Evolutionary conservation across 768 basidiomycete genomes (phyloP), one percentile per base, ranked within the genome.

Genomic region (Pleurotus giganteus): DNA sequence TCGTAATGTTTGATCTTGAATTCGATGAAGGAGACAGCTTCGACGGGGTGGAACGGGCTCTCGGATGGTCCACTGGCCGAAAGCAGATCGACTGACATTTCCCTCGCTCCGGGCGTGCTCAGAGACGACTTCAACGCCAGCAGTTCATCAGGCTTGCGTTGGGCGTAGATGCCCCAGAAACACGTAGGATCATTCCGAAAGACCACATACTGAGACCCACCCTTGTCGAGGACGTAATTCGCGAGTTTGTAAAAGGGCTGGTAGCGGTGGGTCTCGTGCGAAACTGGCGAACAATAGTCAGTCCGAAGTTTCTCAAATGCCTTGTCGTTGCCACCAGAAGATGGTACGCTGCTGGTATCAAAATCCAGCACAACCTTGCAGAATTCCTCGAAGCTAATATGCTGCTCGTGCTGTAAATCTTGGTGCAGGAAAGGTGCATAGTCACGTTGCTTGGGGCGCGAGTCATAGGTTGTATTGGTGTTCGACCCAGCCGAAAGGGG

Each of bases 181-280:
- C 6, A 29, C 9, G 32, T 49, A 17, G 49, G 49, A 50, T 56
- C 55, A 29, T 56, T 56, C 8, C 55, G 45, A 37, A 28, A 49
- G 12, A 56, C 28, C 24, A 26, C 12, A 19, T 36, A 28, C 2
- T 50, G 21, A 6, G 24, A 24, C 9, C 34, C 15, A 15, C 11
- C 6, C 11, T 15, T 26, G 4, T 8, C 17, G 27, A 49, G 29
- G 23, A 49, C 17, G n/a, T 31, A 13, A 28, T 50, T 50, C 9
- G 27, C 49, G 21, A 11, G 24, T 9, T 24, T n/a, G 7, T 15
- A 11, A 19, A 50, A 50, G 12, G 29, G 49, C 5, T 50, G 9
- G 13, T 50, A 50, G 5, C 49, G 31, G 4, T 34, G 4, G 7
- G 29, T 36, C 21, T 50, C 49, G 5, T 50, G 8, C 24, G 15